Percentiles rank a stretch among this genome's conserved stretches.
These are phyloP conservation scores for Elsinoe fawcettii DNA, from an alignment of 2,329 filamentous ascomycete genomes.

Conservation along the genomic window DNA sequence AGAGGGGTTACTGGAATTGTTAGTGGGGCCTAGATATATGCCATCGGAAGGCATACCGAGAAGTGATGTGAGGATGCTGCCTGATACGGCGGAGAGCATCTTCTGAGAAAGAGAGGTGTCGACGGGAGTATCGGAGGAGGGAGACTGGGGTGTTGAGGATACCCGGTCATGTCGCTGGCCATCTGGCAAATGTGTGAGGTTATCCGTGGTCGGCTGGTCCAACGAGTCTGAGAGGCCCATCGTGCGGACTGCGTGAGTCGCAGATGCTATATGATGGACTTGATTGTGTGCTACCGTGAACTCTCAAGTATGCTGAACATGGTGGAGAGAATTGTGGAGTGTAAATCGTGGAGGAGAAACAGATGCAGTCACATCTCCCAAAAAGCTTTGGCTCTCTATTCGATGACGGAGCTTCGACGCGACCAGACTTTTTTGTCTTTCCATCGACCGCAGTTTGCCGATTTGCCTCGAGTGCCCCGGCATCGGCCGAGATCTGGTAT, in stretches of 20 bases:
- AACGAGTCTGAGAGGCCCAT: constrained; percentile 16
- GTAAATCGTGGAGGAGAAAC: background rate
- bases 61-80: constrained; percentile 81
- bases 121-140: constrained; percentile 22
- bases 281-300: constrained; percentile 2
- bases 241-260: constrained; percentile 1
- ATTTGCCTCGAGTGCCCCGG: background rate
- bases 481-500: constrained; percentile 12
- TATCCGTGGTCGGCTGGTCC: constrained; percentile 12
- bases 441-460: constrained; percentile 2
- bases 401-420: constrained; percentile 15
- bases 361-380: constrained; percentile 1
- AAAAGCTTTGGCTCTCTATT: constrained; percentile 1
- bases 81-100: constrained; percentile 89
- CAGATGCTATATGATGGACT: background rate
- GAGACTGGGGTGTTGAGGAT: constrained; percentile 16
- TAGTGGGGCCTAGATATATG: constrained; percentile 1
- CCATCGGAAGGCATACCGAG: constrained; percentile 54
- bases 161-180: constrained; percentile 36
- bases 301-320: background rate
- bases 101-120: constrained; percentile 79
- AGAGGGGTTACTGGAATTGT: constrained; percentile 72
- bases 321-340: constrained; percentile 3
- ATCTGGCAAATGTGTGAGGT: constrained; percentile 19
- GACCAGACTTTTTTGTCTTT: constrained; percentile 9